phyloP scores from a whole-genome alignment of 140 eudicot species.

The Flaveria floridana region DNA sequence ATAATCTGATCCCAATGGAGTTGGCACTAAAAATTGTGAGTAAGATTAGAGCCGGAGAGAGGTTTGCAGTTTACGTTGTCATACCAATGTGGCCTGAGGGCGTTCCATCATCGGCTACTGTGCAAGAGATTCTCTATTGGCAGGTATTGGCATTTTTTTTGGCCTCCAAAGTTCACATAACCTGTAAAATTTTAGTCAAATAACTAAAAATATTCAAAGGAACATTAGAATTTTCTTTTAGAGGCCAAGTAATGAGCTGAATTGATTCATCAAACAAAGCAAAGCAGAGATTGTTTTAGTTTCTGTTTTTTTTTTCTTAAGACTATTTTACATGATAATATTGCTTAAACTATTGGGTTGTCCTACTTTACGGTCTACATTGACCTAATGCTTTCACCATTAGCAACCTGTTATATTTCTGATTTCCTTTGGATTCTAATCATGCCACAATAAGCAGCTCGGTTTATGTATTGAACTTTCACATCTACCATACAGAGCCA shows the following conservation, averaged over 20 bases:
- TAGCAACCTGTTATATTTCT: background rate
- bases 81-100: slow-evolving; percentile 99
- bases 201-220: background rate
- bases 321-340: background rate
- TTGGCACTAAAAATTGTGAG: slow-evolving; percentile 83
- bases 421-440: background rate
- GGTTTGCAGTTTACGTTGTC: slow-evolving; percentile 88
- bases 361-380: background rate
- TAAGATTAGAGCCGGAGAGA: slow-evolving; percentile 79
- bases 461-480: slow-evolving; percentile 13
- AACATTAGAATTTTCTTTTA: background rate
- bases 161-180: slow-evolving; percentile 12
- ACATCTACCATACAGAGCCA: slow-evolving; percentile 56
- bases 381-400: background rate
- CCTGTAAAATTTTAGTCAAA: background rate
- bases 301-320: background rate
- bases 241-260: background rate
- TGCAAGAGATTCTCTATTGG: slow-evolving; percentile 97
- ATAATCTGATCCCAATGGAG: slow-evolving; percentile 95
- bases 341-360: background rate
- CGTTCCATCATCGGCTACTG: slow-evolving; percentile 63
- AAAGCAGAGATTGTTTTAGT: background rate
- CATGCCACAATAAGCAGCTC: background rate
- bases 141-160: slow-evolving; percentile 55
- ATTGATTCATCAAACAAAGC: background rate